Evolutionary conservation across 192 early-diverging fungal genomes (phyloP).

Genomic region (Neocallimastix lanati): DNA sequence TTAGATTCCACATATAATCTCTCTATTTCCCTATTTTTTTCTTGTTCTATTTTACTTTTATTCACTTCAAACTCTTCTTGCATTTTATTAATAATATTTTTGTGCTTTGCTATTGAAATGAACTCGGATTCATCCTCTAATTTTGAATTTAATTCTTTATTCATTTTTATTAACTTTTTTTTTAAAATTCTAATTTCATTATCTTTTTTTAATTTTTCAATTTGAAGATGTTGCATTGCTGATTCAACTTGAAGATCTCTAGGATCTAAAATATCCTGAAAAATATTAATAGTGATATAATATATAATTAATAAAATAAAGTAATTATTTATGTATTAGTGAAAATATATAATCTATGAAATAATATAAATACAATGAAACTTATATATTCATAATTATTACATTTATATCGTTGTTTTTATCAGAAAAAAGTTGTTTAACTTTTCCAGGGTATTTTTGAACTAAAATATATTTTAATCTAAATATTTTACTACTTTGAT

Average conservation of each 20-base stretch:
- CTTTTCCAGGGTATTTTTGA: not conserved
- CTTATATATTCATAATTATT: not conserved
- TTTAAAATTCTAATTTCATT: not conserved
- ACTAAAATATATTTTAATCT: not conserved
- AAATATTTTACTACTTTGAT: not conserved
- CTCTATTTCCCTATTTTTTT: not conserved
- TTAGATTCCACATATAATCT: not conserved
- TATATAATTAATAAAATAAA: too few relatives aligned
- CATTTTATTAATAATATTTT: not conserved
- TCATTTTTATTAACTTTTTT: not conserved
- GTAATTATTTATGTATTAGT: too few relatives aligned
- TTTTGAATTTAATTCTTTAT: not conserved
- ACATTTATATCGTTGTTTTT: not conserved
- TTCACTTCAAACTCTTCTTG: not conserved
- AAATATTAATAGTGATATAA: too few relatives aligned
- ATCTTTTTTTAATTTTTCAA: not conserved
- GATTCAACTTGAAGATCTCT: not conserved
- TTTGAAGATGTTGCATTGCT: not conserved
- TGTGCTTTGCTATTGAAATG: not conserved
- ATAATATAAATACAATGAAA: too few relatives aligned
- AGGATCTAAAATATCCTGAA: not conserved
- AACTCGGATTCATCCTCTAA: not conserved
- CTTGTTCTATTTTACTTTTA: not conserved
- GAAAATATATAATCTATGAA: too few relatives aligned
- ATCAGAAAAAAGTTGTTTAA: not conserved